These are phyloP conservation scores for Ceratobasidium sp. DNA, from an alignment of 1,284 basidiomycete species.

Conservation along the genomic window DNA sequence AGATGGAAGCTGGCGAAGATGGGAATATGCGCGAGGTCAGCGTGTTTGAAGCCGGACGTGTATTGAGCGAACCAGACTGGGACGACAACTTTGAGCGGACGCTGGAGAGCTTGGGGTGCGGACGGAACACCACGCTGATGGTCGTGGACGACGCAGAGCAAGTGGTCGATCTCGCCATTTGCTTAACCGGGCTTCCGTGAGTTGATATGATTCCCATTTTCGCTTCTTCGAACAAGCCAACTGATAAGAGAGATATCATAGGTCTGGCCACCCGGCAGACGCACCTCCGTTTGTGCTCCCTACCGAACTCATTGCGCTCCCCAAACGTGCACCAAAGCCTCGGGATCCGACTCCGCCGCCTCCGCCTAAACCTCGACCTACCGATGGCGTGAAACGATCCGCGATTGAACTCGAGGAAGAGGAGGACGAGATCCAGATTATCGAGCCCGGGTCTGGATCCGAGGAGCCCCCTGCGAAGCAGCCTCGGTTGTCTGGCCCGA, in stretches of 20 bases:
- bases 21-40: constrained; percentile 67
- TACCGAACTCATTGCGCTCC: constrained; percentile 64
- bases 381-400: constrained; percentile 6
- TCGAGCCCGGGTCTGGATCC: constrained; percentile 13
- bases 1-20: constrained; percentile 51
- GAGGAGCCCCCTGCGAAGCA: constrained; percentile 8
- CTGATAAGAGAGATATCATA: constrained; percentile 45
- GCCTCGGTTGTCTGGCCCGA: constrained; percentile 20
- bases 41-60: constrained; percentile 83
- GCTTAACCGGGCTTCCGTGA: constrained; percentile 72
- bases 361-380: background rate
- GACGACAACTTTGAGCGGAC: constrained; percentile 81
- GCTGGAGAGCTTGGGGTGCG: constrained; percentile 73
- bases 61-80: constrained; percentile 88
- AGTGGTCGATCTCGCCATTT: constrained; percentile 75
- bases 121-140: constrained; percentile 80
- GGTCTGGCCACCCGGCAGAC: constrained; percentile 61
- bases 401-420: constrained; percentile 11
- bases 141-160: constrained; percentile 90
- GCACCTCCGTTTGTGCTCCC: constrained; percentile 66
- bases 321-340: constrained; percentile 55
- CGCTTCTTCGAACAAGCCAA: constrained; percentile 4
- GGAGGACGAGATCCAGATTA: constrained; percentile 34
- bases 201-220: constrained; percentile 53
- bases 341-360: constrained; percentile 50